These are phyloP conservation scores for Dalbergia oliveri DNA, from an alignment of 306 rosid species.

Conservation along the genomic window DNA sequence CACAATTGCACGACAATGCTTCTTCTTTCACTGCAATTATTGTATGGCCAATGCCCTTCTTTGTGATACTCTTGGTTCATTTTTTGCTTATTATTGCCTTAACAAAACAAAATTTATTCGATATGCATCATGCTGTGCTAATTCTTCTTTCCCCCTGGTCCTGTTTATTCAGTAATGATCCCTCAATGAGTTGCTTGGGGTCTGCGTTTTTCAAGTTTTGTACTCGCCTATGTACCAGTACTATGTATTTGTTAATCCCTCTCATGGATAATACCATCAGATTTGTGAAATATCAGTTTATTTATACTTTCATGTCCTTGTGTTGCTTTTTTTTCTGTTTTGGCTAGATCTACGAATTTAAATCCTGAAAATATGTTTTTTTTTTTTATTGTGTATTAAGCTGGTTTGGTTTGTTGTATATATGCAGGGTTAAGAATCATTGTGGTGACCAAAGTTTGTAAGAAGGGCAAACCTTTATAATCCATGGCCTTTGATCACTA, in stretches of 20 bases:
- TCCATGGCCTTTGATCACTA: constrained; percentile 72
- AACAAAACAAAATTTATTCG: too few relatives aligned
- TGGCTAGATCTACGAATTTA: constrained; percentile 18
- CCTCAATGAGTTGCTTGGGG: not conserved
- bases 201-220: too few relatives aligned
- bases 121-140: not conserved
- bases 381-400: constrained; percentile 6
- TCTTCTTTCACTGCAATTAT: not conserved
- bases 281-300: constrained; percentile 3
- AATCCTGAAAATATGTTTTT: not conserved
- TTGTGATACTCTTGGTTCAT: not conserved
- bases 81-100: too few relatives aligned
- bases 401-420: constrained; percentile 42
- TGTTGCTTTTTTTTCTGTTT: not conserved
- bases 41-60: not conserved
- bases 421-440: constrained; percentile 36
- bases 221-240: too few relatives aligned
- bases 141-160: too few relatives aligned
- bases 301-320: constrained; percentile 2
- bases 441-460: constrained; percentile 17
- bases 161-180: too few relatives aligned
- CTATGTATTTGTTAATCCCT: too few relatives aligned
- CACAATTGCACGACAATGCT: too few relatives aligned
- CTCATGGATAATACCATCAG: too few relatives aligned
- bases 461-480: constrained; percentile 16